Evolutionary conservation across 352 stramenopile genomes (phyloP).

Genomic region (Phytophthora kernoviae): DNA sequence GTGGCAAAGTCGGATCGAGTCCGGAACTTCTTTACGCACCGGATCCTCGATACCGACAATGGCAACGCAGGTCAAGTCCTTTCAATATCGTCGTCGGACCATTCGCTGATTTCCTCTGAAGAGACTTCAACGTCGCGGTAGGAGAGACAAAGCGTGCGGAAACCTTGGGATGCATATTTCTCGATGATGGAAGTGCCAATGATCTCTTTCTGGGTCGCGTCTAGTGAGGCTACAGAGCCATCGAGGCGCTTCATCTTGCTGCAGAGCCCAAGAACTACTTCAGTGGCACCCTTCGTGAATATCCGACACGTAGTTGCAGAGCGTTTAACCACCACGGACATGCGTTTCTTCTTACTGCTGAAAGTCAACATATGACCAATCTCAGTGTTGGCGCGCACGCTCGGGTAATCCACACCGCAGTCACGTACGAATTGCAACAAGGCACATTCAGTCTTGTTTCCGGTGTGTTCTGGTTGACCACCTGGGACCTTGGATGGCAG

Average conservation of each 20-base stretch:
- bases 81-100: constrained; percentile 81
- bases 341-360: constrained; percentile 83
- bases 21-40: constrained; percentile 92
- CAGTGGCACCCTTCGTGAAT: constrained; percentile 79
- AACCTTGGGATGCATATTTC: constrained; percentile 82
- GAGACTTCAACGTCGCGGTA: constrained; percentile 81
- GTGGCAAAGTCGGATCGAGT: constrained; percentile 93
- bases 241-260: constrained; percentile 71
- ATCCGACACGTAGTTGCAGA: constrained; percentile 56
- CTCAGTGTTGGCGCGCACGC: constrained; percentile 52
- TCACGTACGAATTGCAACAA: constrained; percentile 76
- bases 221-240: constrained; percentile 56
- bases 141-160: constrained; percentile 84
- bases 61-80: constrained; percentile 83
- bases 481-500: constrained; percentile 51
- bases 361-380: constrained; percentile 84
- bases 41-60: constrained; percentile 95
- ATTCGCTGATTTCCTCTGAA: constrained; percentile 67
- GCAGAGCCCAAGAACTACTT: constrained; percentile 78
- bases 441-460: constrained; percentile 85
- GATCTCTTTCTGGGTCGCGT: constrained; percentile 60
- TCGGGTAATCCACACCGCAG: constrained; percentile 67
- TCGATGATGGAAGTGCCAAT: constrained; percentile 73
- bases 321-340: constrained; percentile 73
- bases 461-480: constrained; percentile 72